Percentiles rank a stretch among this genome's conserved stretches.
Conservation (phyloP, 2,329 filamentous ascomycete genomes). For the Aspergillus texensis region DNA sequence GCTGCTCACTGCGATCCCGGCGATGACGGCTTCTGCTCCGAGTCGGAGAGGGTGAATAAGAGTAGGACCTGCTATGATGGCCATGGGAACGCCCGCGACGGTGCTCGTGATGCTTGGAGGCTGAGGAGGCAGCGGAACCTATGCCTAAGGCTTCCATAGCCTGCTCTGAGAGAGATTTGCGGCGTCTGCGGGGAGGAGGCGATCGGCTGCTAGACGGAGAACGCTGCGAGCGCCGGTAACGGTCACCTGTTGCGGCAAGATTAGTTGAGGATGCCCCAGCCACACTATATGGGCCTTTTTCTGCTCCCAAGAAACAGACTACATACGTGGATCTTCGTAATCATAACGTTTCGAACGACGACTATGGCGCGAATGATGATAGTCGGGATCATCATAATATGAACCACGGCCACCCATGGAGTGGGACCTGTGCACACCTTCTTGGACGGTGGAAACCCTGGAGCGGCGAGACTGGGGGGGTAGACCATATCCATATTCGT, state of each 20-base stretch:
- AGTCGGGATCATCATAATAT: constrained; percentile 36
- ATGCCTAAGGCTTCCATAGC: constrained; percentile 61
- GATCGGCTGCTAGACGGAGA: constrained; percentile 46
- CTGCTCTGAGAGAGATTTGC: constrained; percentile 52
- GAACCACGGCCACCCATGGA: constrained; percentile 38
- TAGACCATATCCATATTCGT: constrained; percentile 45
- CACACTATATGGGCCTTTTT: neutral
- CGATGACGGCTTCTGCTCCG: constrained; percentile 57
- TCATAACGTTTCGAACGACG: constrained; percentile 52
- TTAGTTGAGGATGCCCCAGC: neutral
- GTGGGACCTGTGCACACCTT: constrained; percentile 40
- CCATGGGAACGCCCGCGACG: constrained; percentile 43
- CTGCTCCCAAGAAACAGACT: neutral
- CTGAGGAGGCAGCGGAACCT: constrained; percentile 50
- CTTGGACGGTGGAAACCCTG: constrained; percentile 35
- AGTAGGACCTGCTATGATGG: constrained; percentile 48
- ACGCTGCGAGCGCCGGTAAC: constrained; percentile 34
- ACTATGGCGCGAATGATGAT: constrained; percentile 41
- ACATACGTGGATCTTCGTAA: constrained; percentile 48
- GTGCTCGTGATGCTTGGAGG: constrained; percentile 51
- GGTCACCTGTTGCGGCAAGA: constrained; percentile 28
- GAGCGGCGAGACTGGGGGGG: constrained; percentile 25
- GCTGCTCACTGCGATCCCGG: constrained; percentile 56
- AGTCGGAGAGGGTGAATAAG: constrained; percentile 52
- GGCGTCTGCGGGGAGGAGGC: constrained; percentile 39